Evolutionary conservation across 495 filamentous ascomycete genomes (phyloP).

Genomic region (Penicillium ochrochloron): DNA sequence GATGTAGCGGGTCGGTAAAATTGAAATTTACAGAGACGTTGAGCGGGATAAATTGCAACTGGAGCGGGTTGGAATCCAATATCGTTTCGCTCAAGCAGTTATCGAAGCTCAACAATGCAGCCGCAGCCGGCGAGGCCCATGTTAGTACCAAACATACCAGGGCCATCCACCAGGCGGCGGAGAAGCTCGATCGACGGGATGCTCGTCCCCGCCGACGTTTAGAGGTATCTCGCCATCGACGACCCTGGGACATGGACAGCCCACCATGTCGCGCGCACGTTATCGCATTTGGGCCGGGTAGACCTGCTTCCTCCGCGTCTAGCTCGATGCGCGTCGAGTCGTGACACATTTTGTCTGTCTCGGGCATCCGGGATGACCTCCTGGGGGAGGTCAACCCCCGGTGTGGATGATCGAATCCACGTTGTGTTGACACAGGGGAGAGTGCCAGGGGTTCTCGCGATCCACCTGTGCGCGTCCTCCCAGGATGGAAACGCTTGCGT

Average conservation of each 20-base stretch:
- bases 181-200: slow-evolving; percentile 10
- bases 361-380: slow-evolving; percentile 49
- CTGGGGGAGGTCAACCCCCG: slow-evolving; percentile 54
- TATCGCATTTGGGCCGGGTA: slow-evolving; percentile 18
- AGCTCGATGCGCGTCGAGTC: slow-evolving; percentile 29
- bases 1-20: slow-evolving; percentile 60
- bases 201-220: slow-evolving; percentile 29
- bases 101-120: slow-evolving; percentile 73
- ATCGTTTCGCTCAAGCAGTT: slow-evolving; percentile 78
- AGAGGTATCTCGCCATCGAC: slow-evolving; percentile 32
- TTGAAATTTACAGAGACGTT: slow-evolving; percentile 76
- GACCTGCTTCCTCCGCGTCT: slow-evolving; percentile 5
- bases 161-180: slow-evolving; percentile 24
- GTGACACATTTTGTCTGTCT: slow-evolving; percentile 41
- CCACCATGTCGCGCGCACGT: slow-evolving; percentile 17
- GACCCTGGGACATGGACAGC: slow-evolving; percentile 18
- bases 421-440: slow-evolving; percentile 38
- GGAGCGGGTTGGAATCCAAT: slow-evolving; percentile 53
- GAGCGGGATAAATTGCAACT: slow-evolving; percentile 81
- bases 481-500: slow-evolving; percentile 4
- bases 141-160: slow-evolving; percentile 31
- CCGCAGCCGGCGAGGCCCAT: slow-evolving; percentile 38
- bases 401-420: slow-evolving; percentile 46
- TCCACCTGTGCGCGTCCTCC: slow-evolving; percentile 10
- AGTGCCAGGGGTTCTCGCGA: slow-evolving; percentile 17